phyloP scores from a whole-genome alignment of 345 rosid species.

The Erucastrum elatum region DNA sequence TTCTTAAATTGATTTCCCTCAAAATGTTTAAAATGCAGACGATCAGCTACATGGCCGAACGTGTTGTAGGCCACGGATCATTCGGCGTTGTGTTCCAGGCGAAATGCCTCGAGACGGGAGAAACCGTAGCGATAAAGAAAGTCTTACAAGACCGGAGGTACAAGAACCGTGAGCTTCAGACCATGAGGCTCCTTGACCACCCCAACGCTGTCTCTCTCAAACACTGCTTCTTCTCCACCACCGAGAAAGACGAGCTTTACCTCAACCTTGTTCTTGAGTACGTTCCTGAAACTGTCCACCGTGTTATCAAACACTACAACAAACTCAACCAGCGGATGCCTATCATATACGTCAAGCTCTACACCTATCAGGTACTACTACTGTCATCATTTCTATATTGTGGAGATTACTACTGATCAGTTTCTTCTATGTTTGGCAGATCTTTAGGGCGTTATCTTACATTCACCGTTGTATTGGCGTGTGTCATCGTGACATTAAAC shows the following conservation, averaged over 20 bases:
- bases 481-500: conserved; percentile 96
- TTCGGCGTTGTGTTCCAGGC: conserved; percentile 99
- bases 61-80: conserved; percentile 95
- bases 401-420: neutral
- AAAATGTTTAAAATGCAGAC: conserved; percentile 55
- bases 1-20: neutral
- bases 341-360: conserved; percentile 82
- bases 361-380: conserved; percentile 75
- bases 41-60: conserved; percentile 98
- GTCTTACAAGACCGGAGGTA: conserved; percentile 95
- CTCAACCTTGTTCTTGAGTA: conserved; percentile 96
- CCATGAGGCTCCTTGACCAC: conserved; percentile 98
- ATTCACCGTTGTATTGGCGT: conserved; percentile 85
- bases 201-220: conserved; percentile 83
- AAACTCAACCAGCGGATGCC: conserved; percentile 93
- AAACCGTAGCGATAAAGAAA: conserved; percentile 96
- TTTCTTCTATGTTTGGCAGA: conserved; percentile 51
- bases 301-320: conserved; percentile 88
- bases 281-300: conserved; percentile 92
- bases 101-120: conserved; percentile 95
- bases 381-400: neutral
- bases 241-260: conserved; percentile 93
- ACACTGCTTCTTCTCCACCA: conserved; percentile 97
- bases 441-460: conserved; percentile 88
- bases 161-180: conserved; percentile 96